Evolutionary conservation across 176 grass and related monocot species (phyloP), one percentile per base, ranked within the genome.

Genomic region (Ananas comosus): DNA sequence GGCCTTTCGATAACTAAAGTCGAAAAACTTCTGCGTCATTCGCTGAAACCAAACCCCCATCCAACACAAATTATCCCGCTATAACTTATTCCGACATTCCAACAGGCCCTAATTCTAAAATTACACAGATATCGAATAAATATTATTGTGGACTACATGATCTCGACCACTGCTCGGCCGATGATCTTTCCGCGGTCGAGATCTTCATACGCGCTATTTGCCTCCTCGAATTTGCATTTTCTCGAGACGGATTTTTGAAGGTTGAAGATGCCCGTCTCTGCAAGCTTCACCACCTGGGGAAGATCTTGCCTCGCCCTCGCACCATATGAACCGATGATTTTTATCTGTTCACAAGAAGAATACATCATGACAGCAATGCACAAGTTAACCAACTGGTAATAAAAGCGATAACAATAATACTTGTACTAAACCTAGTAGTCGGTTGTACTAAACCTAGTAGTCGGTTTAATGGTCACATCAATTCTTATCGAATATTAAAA

Each of bases 221-320:
- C 86, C 80, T 97, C 93, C 65, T 92, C 93, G 0, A 97, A 61
- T 75, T 81, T 92, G 84, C 89, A 92, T 97, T 97, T 97, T 79
- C 94, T 90, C 27, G 94, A 85, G 50, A 97, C 71, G 47, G 89
- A 65, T 10, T 92, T 87, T 64, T 88, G 67, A 6, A 92, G 84
- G 76, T 97, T 85, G 82, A 97, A 97, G 50, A 82, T 72, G 0
- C 86, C 94, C 1, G 71, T 90, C 75, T 97, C 89, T 0, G 94
- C 89, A 28, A 90, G 94, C 74, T 90, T 97, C 48, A 97, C 94
- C 21, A 97, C 81, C 66, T 92, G 89, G 79, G 94, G 94, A 88
- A 97, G 94, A 80, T 97, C 94, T 83, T 97, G 94, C 69, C 94
- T 97, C 47, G 94, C 86, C 82, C 94, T 97, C 22, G 94, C 89